These are phyloP conservation scores for Barnettozyma pratensis DNA, from an alignment of 805 yeast genomes.

Conservation along the genomic window DNA sequence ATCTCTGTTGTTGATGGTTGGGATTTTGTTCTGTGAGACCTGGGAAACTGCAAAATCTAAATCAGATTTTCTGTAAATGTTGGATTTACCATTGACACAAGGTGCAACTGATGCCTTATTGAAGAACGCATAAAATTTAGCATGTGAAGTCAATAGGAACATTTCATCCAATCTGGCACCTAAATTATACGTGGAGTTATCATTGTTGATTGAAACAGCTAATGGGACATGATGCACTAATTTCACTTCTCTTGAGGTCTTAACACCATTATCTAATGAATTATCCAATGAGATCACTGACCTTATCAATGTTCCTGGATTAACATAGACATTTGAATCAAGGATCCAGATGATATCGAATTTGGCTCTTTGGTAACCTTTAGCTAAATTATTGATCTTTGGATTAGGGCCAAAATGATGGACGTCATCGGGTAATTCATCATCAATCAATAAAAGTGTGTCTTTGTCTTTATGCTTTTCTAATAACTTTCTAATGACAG, in stretches of 20 bases:
- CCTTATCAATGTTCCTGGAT: constrained; percentile 56
- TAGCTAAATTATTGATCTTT: constrained; percentile 80
- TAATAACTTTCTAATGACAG: constrained; percentile 46
- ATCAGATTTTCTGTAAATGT: constrained; percentile 64
- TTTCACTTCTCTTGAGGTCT: constrained; percentile 41
- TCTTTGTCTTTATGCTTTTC: constrained; percentile 50
- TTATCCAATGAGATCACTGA: constrained; percentile 50
- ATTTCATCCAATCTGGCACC: constrained; percentile 80
- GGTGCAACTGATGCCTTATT: constrained; percentile 75
- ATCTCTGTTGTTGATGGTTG: constrained; percentile 28
- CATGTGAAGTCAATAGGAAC: constrained; percentile 79
- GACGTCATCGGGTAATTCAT: constrained; percentile 30
- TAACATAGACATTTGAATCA: constrained; percentile 81
- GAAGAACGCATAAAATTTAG: constrained; percentile 77
- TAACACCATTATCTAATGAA: constrained; percentile 47
- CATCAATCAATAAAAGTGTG: constrained; percentile 52
- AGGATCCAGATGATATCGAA: constrained; percentile 78
- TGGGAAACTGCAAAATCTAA: constrained; percentile 51
- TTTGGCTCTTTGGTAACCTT: constrained; percentile 65
- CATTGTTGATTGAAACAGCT: constrained; percentile 37
- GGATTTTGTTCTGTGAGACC: constrained; percentile 28
- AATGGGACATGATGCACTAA: constrained; percentile 81
- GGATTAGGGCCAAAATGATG: constrained; percentile 77
- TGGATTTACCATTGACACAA: constrained; percentile 88
- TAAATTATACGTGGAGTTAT: constrained; percentile 15